phyloP scores from a whole-genome alignment of 768 basidiomycete genomes.

The Termitomyces sp. region DNA sequence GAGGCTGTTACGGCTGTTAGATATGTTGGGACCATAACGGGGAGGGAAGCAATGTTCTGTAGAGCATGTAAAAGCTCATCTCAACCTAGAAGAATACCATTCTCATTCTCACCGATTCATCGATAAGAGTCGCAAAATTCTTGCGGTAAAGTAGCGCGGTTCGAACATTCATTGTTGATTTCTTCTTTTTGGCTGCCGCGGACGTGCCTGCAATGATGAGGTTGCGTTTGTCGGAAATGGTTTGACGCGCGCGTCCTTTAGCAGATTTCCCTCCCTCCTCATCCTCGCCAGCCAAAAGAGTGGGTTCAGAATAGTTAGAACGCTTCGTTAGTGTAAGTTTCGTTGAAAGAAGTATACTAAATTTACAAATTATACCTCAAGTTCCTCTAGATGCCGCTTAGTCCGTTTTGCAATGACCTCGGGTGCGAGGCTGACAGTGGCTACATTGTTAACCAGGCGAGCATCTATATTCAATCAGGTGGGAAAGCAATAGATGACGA shows the following conservation, averaged over 20 bases:
- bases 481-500: background rate
- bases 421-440: constrained; percentile 40
- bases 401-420: constrained; percentile 74
- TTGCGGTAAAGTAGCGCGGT: constrained; percentile 81
- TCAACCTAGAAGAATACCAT: background rate
- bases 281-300: constrained; percentile 40
- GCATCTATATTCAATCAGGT: constrained; percentile 27
- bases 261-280: constrained; percentile 39
- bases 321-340: constrained; percentile 36
- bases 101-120: constrained; percentile 72
- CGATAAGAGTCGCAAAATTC: constrained; percentile 63
- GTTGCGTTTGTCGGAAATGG: constrained; percentile 72
- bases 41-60: constrained; percentile 55
- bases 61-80: constrained; percentile 1
- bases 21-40: constrained; percentile 57
- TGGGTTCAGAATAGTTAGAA: constrained; percentile 71
- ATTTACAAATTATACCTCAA: constrained; percentile 49
- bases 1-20: constrained; percentile 60
- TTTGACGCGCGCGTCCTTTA: constrained; percentile 69
- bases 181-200: constrained; percentile 59
- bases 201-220: constrained; percentile 44
- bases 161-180: constrained; percentile 76
- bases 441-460: constrained; percentile 41
- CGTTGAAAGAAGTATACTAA: constrained; percentile 2
- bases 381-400: constrained; percentile 75